phyloP scores from a whole-genome alignment of 768 basidiomycete genomes.

The Kwoniella newhampshirensis region DNA sequence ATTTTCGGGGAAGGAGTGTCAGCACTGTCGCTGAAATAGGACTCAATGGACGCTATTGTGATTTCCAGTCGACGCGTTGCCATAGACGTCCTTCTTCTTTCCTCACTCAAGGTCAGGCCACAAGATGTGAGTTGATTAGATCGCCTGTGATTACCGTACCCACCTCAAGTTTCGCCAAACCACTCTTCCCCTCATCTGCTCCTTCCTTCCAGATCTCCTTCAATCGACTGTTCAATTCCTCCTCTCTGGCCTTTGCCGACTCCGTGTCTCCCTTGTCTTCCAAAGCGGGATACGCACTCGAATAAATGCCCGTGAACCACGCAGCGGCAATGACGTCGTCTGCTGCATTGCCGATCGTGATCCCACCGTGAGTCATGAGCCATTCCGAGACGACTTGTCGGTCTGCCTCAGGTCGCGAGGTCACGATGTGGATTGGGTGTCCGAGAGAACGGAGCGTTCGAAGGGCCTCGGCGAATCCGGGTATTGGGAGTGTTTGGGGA shows the following conservation, averaged over 20 bases:
- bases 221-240: conserved; percentile 28
- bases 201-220: conserved; percentile 26
- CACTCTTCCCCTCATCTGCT: conserved; percentile 29
- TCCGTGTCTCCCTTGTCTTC: conserved; percentile 17
- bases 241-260: conserved; percentile 16
- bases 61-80: no score
- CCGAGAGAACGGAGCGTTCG: conserved; percentile 27
- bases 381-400: conserved; percentile 27
- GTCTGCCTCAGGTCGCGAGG: conserved; percentile 25
- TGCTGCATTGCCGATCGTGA: conserved; percentile 27
- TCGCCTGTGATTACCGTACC: conserved; percentile 2
- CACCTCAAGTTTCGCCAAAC: conserved; percentile 36
- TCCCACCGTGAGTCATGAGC: conserved; percentile 30
- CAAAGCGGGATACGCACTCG: conserved; percentile 2
- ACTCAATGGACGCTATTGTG: neutral
- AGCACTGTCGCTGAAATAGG: neutral
- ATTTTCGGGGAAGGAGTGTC: neutral
- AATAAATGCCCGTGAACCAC: conserved; percentile 31
- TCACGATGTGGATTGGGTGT: conserved; percentile 47
- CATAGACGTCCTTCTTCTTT: no score
- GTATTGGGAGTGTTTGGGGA: conserved; percentile 21
- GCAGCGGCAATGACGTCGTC: conserved; percentile 27
- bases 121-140: no score
- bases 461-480: conserved; percentile 29
- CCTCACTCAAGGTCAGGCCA: no score